These are phyloP conservation scores for Trichopus zeylanicus DNA, from an alignment of 116 monocot genomes.

Conservation along the genomic window DNA sequence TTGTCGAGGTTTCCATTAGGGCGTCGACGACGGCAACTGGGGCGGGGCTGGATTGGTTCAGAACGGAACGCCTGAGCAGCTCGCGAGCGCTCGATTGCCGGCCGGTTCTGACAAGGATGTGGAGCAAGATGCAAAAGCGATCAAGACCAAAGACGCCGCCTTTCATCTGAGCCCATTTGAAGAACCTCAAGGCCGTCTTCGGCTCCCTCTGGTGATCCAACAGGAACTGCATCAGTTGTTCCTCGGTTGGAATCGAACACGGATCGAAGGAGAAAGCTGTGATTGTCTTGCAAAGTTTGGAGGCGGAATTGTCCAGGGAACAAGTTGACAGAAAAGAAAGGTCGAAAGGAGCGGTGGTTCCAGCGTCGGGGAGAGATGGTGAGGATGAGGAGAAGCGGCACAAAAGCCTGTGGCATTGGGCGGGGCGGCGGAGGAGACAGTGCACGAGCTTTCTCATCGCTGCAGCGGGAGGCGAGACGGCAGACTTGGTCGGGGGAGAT, in stretches of 20 bases:
- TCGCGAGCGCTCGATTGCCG: constrained; percentile 14
- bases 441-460: neutral
- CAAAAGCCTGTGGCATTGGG: neutral
- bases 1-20: constrained; percentile 23
- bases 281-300: neutral
- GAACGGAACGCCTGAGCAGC: constrained; percentile 19
- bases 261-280: neutral
- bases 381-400: neutral
- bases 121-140: constrained; percentile 28
- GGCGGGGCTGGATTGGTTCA: neutral
- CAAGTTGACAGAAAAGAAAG: neutral
- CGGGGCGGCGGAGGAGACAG: neutral
- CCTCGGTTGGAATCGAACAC: neutral
- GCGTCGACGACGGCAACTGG: constrained; percentile 15
- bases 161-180: constrained; percentile 7
- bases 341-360: neutral
- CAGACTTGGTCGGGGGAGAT: too few species aligned
- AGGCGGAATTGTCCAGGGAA: neutral
- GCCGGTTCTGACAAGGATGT: constrained; percentile 34
- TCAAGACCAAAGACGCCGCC: constrained; percentile 11
- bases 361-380: neutral
- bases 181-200: constrained; percentile 14
- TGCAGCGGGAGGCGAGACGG: neutral
- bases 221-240: constrained; percentile 10
- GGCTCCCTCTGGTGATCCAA: constrained; percentile 17